Base-by-base conservation (phyloP, 345 rosid genomes). In the Jatropha curcas region DNA sequence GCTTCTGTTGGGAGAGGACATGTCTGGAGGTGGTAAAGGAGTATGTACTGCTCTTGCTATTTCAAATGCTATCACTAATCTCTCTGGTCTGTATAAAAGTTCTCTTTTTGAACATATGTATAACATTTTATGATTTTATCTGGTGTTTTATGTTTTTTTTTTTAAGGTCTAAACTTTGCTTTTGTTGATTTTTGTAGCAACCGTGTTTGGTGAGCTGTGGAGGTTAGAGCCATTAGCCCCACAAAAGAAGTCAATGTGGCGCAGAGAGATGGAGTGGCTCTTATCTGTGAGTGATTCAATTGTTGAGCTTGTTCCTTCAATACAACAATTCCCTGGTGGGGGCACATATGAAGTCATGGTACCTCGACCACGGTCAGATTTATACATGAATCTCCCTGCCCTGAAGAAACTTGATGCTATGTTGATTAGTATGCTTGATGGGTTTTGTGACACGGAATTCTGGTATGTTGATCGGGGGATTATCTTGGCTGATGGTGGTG, bases 1-100 rank as follows among this genome's bases (percentile, higher is more conserved):
- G 88, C 90, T 96, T 58, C 93, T 96, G 65, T 78, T 95, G 2
- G 99, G 99, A 60, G 99, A 96, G 63, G 99, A 96, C 80, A 96
- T 96, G 99, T 96, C 99, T 19, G 99, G 98, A 27, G 96, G 98
- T 65, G 98, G 99, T 7, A 93, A 96, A 83, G 98, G 99, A 37
- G 99, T 93, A 50, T 96, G 98, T 74, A 91, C 96, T 31, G 99
- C 99, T 2, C 97, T 96, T 64, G 96, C 99, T 41, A 93, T 96
- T 79, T 96, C 96, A 46, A 96, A 96, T 79, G 98, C 99, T 68
- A 93, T 96, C 77, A 96, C 99, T 31, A 96, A 96, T 81, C 98
- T 93, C 71, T 93, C 98, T 71, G 99, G 98, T 89, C 51, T 74
- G 86, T 56, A 1, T 64, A 33, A 16, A 65, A 11, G 61, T 68